Conservation (phyloP, 768 basidiomycete genomes). For the Brasilioporus rufonigricans region DNA sequence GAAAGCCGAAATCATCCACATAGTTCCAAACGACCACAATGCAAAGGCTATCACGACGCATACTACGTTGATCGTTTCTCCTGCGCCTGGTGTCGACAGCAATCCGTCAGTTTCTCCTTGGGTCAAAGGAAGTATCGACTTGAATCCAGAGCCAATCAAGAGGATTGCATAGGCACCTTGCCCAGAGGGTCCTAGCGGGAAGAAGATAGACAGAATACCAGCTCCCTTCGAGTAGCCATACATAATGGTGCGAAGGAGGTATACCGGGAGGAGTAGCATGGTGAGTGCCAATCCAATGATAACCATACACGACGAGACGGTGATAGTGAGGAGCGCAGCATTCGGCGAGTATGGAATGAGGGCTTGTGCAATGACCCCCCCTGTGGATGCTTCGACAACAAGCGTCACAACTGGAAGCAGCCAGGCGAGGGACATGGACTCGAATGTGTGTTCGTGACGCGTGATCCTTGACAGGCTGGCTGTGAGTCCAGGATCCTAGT, state of each 20-base stretch:
- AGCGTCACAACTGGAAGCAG: conserved; percentile 74
- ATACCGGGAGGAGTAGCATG: conserved; percentile 64
- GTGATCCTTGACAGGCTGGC: conserved; percentile 41
- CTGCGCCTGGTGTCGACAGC: conserved; percentile 33
- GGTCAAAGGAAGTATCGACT: conserved; percentile 34
- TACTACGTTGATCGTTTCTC: conserved; percentile 42
- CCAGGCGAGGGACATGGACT: conserved; percentile 62
- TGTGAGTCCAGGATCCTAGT: conserved; percentile 16
- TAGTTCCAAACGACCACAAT: conserved; percentile 61
- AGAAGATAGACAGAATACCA: conserved; percentile 56
- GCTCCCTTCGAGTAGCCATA: conserved; percentile 50
- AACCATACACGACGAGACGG: conserved; percentile 54
- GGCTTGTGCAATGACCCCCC: conserved; percentile 54
- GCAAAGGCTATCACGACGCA: conserved; percentile 49
- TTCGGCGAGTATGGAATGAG: conserved; percentile 43
- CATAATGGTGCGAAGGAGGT: conserved; percentile 57
- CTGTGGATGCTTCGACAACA: conserved; percentile 67
- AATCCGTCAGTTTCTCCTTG: conserved; percentile 34
- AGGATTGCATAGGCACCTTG: conserved; percentile 62
- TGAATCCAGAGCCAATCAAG: conserved; percentile 52
- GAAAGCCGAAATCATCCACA: conserved; percentile 60
- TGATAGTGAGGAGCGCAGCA: conserved; percentile 54
- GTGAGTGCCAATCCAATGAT: conserved; percentile 56
- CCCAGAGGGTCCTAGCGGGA: conserved; percentile 73
- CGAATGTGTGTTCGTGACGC: conserved; percentile 55